These are phyloP conservation scores for Xylariaceae sp. DNA, from an alignment of 2,329 filamentous ascomycete genomes.

Conservation along the genomic window DNA sequence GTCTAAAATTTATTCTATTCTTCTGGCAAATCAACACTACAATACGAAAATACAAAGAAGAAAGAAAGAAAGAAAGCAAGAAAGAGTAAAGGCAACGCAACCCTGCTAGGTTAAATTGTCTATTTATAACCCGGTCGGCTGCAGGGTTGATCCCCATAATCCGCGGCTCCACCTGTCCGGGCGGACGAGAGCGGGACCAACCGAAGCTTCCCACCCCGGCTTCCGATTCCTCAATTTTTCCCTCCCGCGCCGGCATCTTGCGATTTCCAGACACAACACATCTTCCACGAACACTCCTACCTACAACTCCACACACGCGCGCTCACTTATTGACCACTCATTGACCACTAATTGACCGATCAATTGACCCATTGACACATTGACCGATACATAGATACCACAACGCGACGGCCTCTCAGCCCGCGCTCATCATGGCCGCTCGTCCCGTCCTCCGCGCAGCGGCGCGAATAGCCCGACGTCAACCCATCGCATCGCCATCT, in stretches of 20 bases:
- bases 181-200: constrained; percentile 1
- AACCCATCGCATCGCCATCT: constrained; percentile 9
- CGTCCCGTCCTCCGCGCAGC: constrained; percentile 28
- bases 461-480: constrained; percentile 20
- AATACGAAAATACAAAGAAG: too few species aligned
- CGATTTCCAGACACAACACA: not conserved
- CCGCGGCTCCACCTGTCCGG: not conserved
- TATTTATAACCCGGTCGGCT: too few species aligned
- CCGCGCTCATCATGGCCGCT: constrained; percentile 27
- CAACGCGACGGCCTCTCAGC: not conserved
- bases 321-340: not conserved
- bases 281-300: not conserved
- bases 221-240: constrained; percentile 19
- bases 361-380: not conserved
- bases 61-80: too few species aligned
- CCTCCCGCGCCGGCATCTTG: constrained; percentile 8
- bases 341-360: not conserved
- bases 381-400: too few species aligned
- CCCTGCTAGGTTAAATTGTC: too few species aligned
- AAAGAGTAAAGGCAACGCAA: too few species aligned
- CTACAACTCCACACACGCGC: not conserved
- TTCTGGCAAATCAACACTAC: too few species aligned
- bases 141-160: not conserved
- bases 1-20: too few species aligned
- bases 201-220: constrained; percentile 10